These are phyloP conservation scores for Nannochloris sp. DNA, from an alignment of 139 green algal species.

Conservation along the genomic window DNA sequence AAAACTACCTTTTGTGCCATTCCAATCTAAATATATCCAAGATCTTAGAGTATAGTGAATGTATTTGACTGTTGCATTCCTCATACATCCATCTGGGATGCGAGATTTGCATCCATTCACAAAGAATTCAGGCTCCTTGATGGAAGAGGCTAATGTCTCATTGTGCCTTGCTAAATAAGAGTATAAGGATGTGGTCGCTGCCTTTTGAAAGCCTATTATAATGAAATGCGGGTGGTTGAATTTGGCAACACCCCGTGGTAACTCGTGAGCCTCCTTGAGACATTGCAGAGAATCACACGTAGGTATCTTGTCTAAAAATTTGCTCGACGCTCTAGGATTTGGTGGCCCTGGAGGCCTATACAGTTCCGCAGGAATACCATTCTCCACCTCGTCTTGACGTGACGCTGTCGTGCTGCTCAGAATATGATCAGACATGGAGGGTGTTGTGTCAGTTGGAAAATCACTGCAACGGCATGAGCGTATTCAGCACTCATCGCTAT, in stretches of 20 bases:
- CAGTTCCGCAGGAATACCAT: neutral
- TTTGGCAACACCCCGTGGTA: neutral
- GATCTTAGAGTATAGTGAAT: neutral
- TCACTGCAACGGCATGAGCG: too few relatives aligned
- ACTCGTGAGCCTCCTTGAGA: conserved; percentile 14
- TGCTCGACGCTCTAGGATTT: neutral
- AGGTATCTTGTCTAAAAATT: conserved; percentile 3
- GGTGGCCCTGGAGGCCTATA: neutral
- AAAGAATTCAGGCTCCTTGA: conserved; percentile 17
- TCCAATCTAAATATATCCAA: neutral
- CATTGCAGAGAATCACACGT: conserved; percentile 13
- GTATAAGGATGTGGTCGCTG: conserved; percentile 7
- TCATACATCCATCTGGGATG: neutral
- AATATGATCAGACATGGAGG: too few relatives aligned
- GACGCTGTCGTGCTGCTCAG: too few relatives aligned
- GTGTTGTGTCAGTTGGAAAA: too few relatives aligned
- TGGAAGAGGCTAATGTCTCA: neutral
- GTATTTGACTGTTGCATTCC: neutral
- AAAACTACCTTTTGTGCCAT: neutral
- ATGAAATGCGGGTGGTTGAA: conserved; percentile 12
- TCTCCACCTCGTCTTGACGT: neutral
- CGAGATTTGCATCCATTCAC: conserved; percentile 3
- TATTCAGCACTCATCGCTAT: too few relatives aligned
- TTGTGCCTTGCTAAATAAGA: neutral
- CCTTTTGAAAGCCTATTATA: conserved; percentile 11